These are phyloP conservation scores for Candida sphagnicola DNA, from an alignment of 805 yeast species.

Conservation along the genomic window DNA sequence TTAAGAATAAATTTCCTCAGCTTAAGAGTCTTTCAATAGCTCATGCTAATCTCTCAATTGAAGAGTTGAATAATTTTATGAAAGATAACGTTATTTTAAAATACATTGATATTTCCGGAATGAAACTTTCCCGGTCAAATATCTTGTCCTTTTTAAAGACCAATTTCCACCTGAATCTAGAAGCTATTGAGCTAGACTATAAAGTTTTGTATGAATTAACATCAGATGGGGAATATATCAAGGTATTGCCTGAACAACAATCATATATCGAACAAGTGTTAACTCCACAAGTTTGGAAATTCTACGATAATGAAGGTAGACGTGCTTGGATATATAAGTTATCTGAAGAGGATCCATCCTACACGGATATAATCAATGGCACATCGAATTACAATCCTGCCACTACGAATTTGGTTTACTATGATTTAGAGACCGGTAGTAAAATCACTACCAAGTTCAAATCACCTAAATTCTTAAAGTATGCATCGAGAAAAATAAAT, in stretches of 20 bases:
- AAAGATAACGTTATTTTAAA: constrained; percentile 33
- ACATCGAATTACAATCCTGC: constrained; percentile 10
- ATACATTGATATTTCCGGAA: constrained; percentile 65
- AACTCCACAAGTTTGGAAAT: constrained; percentile 43
- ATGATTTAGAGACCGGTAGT: constrained; percentile 62
- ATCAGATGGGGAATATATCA: constrained; percentile 27
- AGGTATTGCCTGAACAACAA: constrained; percentile 25
- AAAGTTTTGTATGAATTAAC: constrained; percentile 50
- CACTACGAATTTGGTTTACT: constrained; percentile 44
- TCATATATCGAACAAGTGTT: constrained; percentile 23
- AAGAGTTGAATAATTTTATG: constrained; percentile 35
- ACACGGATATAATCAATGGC: constrained; percentile 21
- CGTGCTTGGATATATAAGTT: constrained; percentile 74
- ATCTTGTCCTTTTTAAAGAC: constrained; percentile 25
- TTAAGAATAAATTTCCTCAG: constrained; percentile 34
- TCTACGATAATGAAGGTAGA: constrained; percentile 63
- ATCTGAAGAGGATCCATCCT: constrained; percentile 26
- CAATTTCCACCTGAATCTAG: constrained; percentile 30
- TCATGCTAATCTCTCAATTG: constrained; percentile 33
- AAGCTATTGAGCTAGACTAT: constrained; percentile 65
- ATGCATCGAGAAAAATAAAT: constrained; percentile 50
- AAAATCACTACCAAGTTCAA: constrained; percentile 45
- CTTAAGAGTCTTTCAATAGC: constrained; percentile 42
- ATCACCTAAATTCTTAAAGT: constrained; percentile 48
- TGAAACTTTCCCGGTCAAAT: constrained; percentile 60